Evolutionary conservation across 2,329 filamentous ascomycete genomes (phyloP), one percentile per base, ranked within the genome.

Genomic region (Cordyceps tenuipes): DNA sequence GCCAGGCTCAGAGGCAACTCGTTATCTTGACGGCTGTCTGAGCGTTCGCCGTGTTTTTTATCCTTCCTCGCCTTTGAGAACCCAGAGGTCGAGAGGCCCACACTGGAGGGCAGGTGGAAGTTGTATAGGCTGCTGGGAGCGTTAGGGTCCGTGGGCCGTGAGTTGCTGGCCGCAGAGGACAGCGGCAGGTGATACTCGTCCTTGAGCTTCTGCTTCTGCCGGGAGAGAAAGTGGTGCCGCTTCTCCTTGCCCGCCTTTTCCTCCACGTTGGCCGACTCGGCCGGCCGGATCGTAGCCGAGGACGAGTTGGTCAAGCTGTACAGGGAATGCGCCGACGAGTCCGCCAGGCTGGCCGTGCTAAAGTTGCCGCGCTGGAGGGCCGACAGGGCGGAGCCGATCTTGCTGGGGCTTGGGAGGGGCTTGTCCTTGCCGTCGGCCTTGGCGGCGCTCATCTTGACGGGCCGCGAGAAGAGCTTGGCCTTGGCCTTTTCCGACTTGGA

Each of bases 51-150:
- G 65, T 88, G 87, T 71, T 87, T 88, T 77, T 93, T 96, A 69
- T 96, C 91, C 62, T 89, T 93, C 68, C 94, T 89, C 3, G 87
- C 88, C 74, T 94, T 95, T 43, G 86, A 81, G 70, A 97, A 96
- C 36, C 82, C 78, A 29, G 79, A 81, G 57, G 79, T 81, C 55
- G 79, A 81, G 15, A 86, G 84, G 0, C 82, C 86, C 1, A 89
- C 88, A 62, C 87, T 91, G 8, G 86, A 81, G 1, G 89, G 89
- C 1, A 89, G 73, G 61, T 85, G 88, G 72, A 93, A 92, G 63
- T 85, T 91, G 75, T 93, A 93, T 5, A 93, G 73, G 59, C 88
- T 90, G 65, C 84, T 87, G 0, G 89, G 88, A 3, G 88, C 88
- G 67, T 77, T 86, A 0, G 89, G 88, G 66, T 92, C 89, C 6